Evolutionary conservation across 2,329 filamentous ascomycete species (phyloP).

Genomic region (Colletotrichum zoysiae): DNA sequence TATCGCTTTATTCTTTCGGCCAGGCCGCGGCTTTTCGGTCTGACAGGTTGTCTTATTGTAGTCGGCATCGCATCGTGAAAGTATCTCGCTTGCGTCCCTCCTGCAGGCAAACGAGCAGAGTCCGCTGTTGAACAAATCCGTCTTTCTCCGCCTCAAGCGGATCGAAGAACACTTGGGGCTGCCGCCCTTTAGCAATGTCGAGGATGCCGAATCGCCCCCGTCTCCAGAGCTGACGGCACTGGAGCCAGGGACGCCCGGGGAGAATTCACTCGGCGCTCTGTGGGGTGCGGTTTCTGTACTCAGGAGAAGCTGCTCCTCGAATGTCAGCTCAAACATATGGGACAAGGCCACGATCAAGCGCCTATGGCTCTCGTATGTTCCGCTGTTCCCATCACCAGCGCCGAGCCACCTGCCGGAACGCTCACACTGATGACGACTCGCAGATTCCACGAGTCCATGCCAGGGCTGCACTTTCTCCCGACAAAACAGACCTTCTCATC

Average conservation of each 20-base stretch:
- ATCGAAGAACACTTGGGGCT: conserved; percentile 48
- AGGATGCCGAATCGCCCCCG: conserved; percentile 34
- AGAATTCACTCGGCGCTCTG: conserved; percentile 44
- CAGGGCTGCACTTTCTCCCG: conserved; percentile 59
- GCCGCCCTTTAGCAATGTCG: conserved; percentile 39
- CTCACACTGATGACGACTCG: background rate
- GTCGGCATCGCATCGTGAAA: conserved; percentile 40
- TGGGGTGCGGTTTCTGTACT: conserved; percentile 50
- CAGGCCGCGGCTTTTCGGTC: background rate
- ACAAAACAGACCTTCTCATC: conserved; percentile 57
- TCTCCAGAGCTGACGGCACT: background rate
- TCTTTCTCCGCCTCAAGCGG: conserved; percentile 44
- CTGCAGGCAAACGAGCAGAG: conserved; percentile 37
- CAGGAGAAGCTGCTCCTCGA: conserved; percentile 45
- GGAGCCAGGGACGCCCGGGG: conserved; percentile 28
- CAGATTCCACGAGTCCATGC: conserved; percentile 60
- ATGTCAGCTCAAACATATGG: conserved; percentile 49
- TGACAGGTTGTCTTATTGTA: conserved; percentile 23
- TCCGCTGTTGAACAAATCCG: conserved; percentile 40
- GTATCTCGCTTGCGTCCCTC: conserved; percentile 36
- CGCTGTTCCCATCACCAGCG: background rate
- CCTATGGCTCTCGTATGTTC: conserved; percentile 51
- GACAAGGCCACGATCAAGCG: conserved; percentile 49
- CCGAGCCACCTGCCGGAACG: background rate
- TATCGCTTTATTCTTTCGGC: background rate